Percentiles rank a stretch among this genome's conserved stretches.
These are phyloP conservation scores for Neofusicoccum kwambonambiense DNA, from an alignment of 2,329 filamentous ascomycete genomes.

Conservation along the genomic window DNA sequence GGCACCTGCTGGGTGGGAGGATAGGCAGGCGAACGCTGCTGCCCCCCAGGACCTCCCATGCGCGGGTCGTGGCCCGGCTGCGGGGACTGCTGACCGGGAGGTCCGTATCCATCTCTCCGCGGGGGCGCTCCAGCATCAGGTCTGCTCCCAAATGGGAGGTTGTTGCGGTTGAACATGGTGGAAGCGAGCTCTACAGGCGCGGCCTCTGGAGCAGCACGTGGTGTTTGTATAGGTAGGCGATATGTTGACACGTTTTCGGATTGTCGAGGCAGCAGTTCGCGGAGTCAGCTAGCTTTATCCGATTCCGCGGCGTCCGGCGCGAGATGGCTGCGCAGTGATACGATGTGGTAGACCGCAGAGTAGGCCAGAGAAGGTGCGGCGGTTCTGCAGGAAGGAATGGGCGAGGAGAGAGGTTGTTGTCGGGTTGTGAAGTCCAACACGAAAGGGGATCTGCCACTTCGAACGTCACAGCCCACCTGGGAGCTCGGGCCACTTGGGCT, in stretches of 20 bases:
- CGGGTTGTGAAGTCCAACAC: background rate
- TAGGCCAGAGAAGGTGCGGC: background rate
- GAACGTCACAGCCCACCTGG: constrained; percentile 11
- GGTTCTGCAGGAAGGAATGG: background rate
- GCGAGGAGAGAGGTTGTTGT: background rate
- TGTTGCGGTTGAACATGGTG: constrained; percentile 59
- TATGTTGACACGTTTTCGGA: constrained; percentile 15
- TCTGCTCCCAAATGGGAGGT: constrained; percentile 44
- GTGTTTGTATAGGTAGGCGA: background rate
- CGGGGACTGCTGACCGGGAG: constrained; percentile 27
- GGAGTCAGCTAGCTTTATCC: background rate
- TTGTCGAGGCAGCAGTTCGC: constrained; percentile 8
- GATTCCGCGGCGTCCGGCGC: background rate
- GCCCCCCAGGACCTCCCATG: constrained; percentile 20
- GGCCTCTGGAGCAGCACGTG: background rate
- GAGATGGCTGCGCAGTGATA: background rate
- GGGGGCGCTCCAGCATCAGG: constrained; percentile 39
- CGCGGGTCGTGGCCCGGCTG: constrained; percentile 24
- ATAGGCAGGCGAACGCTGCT: constrained; percentile 24
- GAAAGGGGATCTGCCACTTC: constrained; percentile 13
- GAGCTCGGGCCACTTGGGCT: constrained; percentile 11
- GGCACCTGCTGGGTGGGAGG: constrained; percentile 30
- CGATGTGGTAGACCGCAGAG: background rate
- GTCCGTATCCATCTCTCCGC: constrained; percentile 44
- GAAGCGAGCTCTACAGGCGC: background rate